phyloP scores from a whole-genome alignment of 179 eudicot species.

The Beta corolliflora region DNA sequence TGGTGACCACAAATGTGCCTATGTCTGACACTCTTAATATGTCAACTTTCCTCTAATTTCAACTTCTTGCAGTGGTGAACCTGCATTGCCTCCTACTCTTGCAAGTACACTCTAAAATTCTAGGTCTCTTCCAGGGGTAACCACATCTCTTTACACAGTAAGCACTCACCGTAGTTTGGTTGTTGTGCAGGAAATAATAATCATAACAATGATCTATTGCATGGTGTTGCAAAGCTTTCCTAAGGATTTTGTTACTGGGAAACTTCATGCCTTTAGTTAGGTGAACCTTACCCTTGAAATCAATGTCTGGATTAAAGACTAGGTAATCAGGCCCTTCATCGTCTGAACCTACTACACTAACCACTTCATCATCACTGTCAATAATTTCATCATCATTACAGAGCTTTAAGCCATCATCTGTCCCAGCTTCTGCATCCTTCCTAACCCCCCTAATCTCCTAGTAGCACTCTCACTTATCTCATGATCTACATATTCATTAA shows the following conservation, averaged over 20 bases:
- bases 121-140: neutral
- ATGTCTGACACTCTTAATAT: too few relatives aligned
- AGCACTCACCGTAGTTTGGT: neutral
- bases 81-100: too few relatives aligned
- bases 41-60: too few relatives aligned
- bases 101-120: neutral
- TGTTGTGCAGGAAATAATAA: neutral
- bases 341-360: neutral
- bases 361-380: neutral
- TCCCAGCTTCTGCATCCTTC: too few relatives aligned
- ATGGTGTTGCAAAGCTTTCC: neutral
- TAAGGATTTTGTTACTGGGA: neutral
- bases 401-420: too few relatives aligned
- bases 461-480: too few relatives aligned
- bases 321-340: neutral
- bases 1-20: too few relatives aligned
- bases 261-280: neutral
- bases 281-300: neutral
- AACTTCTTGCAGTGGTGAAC: too few relatives aligned
- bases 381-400: too few relatives aligned
- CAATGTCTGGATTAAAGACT: neutral
- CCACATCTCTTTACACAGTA: neutral
- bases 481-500: too few relatives aligned
- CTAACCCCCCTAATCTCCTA: too few relatives aligned
- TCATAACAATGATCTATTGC: neutral